A percentile compares a stretch with the other conserved stretches of the same genome.
These are phyloP conservation scores for Mycena olivaceomarginata DNA, from an alignment of 768 basidiomycete genomes.

Conservation along the genomic window DNA sequence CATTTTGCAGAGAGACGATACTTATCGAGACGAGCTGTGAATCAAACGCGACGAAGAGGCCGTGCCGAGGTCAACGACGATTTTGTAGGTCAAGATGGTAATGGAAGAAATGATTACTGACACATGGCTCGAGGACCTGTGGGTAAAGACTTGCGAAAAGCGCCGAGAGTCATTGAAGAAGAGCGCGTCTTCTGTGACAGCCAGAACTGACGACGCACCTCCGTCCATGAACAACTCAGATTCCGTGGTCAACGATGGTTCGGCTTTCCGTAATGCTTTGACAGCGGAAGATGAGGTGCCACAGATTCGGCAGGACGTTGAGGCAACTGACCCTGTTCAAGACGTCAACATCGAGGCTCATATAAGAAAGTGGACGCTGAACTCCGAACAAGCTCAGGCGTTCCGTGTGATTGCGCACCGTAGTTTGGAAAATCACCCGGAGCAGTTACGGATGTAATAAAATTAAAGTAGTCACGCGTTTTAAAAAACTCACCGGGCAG, in stretches of 20 bases:
- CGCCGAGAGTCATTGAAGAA: too few relatives aligned
- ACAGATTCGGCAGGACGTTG: constrained; percentile 16
- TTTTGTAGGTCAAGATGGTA: too few relatives aligned
- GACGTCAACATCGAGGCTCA: constrained; percentile 45
- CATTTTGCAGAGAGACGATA: too few relatives aligned
- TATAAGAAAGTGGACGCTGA: constrained; percentile 54
- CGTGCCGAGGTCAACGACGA: too few relatives aligned
- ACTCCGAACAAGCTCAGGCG: constrained; percentile 56
- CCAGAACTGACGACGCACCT: too few relatives aligned
- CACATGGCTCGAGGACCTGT: constrained; percentile 28
- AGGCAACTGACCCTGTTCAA: background rate
- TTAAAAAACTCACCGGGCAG: too few relatives aligned
- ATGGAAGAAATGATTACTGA: constrained; percentile 38
- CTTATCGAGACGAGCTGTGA: too few relatives aligned
- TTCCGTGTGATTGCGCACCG: constrained; percentile 56
- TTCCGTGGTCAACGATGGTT: constrained; percentile 4
- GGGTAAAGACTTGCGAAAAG: constrained; percentile 40
- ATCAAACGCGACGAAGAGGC: too few relatives aligned
- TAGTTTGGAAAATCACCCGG: constrained; percentile 21
- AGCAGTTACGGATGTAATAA: constrained; percentile 58
- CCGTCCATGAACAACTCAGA: too few relatives aligned
- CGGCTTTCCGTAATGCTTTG: constrained; percentile 6
- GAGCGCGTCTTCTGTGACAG: too few relatives aligned
- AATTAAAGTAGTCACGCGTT: too few relatives aligned
- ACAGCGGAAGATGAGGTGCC: background rate